Conservation (phyloP, 257 asterid genomes). For the Haberlea rhodopensis region DNA sequence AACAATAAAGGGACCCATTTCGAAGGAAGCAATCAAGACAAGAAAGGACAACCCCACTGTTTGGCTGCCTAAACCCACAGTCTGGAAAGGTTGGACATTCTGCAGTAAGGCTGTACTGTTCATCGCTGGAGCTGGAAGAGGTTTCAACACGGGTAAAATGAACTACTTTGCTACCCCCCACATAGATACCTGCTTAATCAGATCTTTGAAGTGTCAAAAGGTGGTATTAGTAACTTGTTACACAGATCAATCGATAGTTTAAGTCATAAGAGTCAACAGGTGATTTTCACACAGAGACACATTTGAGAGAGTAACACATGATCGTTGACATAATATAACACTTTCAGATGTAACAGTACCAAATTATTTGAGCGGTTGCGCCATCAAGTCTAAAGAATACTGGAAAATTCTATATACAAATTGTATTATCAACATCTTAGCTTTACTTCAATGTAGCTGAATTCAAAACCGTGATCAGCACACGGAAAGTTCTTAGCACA, state of each 20-base stretch:
- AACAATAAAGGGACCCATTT: conserved; percentile 60
- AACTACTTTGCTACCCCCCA: conserved; percentile 91
- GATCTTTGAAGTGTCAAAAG: not conserved
- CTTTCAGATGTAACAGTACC: not conserved
- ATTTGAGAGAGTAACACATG: not conserved
- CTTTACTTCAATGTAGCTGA: not conserved
- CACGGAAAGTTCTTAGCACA: not conserved
- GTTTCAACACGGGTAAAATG: conserved; percentile 65
- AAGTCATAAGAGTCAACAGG: not conserved
- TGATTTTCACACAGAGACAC: too few species aligned
- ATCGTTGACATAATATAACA: not conserved
- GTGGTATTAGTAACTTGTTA: not conserved
- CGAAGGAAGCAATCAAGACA: conserved; percentile 84
- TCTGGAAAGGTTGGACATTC: conserved; percentile 72
- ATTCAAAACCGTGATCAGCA: not conserved
- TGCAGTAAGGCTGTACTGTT: conserved; percentile 29
- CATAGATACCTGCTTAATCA: conserved; percentile 61
- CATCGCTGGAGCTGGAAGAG: conserved; percentile 36
- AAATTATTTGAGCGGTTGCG: not conserved
- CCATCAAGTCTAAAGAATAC: not conserved
- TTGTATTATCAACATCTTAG: not conserved
- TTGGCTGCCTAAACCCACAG: conserved; percentile 80
- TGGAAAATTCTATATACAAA: not conserved
- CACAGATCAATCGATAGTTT: too few species aligned
- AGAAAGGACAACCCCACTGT: conserved; percentile 74